phyloP scores from a whole-genome alignment of 805 yeast genomes.

The Nakazawaea anatomiae region DNA sequence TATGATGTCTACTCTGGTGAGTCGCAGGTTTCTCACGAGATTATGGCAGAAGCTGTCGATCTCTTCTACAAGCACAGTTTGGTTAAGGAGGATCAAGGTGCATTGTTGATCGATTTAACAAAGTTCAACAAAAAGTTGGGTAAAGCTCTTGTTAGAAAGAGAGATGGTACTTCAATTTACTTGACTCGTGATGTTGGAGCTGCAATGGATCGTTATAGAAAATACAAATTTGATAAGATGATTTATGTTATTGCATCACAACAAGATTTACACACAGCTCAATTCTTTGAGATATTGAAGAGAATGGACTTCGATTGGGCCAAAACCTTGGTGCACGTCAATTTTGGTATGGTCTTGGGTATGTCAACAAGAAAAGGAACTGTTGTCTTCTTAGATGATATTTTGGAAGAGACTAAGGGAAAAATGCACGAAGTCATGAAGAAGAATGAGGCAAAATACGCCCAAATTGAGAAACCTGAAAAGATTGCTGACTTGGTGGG shows the following conservation, averaged over 20 bases:
- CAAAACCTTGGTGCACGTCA: constrained; percentile 69
- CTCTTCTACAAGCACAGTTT: constrained; percentile 62
- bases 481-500: constrained; percentile 93
- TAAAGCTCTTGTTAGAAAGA: constrained; percentile 85
- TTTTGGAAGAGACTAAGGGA: constrained; percentile 87
- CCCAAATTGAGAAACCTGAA: constrained; percentile 91
- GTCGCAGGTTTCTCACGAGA: constrained; percentile 78
- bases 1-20: constrained; percentile 94
- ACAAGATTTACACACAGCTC: constrained; percentile 92
- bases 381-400: constrained; percentile 94
- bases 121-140: constrained; percentile 87
- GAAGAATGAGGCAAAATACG: constrained; percentile 83
- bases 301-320: constrained; percentile 92
- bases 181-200: constrained; percentile 96
- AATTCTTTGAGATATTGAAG: constrained; percentile 88
- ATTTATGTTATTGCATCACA: constrained; percentile 93
- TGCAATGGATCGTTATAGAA: constrained; percentile 83
- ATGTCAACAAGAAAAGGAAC: constrained; percentile 99
- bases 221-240: constrained; percentile 88
- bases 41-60: constrained; percentile 61
- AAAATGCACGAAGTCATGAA: constrained; percentile 97
- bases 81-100: constrained; percentile 85
- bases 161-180: constrained; percentile 93
- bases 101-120: constrained; percentile 79
- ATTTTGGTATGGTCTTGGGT: constrained; percentile 97